Evolutionary conservation across 2,329 filamentous ascomycete species (phyloP).

Genomic region (Davidsoniella virescens): DNA sequence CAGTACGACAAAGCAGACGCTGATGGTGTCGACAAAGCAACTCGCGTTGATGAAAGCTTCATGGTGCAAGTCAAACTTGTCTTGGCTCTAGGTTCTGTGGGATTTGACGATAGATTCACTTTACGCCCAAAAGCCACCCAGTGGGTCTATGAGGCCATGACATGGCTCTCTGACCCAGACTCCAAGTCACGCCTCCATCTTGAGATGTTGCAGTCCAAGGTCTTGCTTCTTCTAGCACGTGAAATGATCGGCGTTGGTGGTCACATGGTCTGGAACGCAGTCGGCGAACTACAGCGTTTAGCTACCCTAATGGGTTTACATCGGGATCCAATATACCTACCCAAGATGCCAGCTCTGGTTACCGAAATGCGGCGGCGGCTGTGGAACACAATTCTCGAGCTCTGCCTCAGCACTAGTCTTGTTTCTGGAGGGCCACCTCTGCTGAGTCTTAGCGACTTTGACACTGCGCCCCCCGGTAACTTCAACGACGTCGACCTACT

Average conservation of each 20-base stretch:
- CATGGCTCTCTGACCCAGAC: conserved; percentile 35
- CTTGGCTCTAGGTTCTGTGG: conserved; percentile 37
- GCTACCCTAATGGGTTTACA: conserved; percentile 36
- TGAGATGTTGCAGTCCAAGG: conserved; percentile 31
- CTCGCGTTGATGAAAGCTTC: conserved; percentile 21
- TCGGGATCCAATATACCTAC: conserved; percentile 27
- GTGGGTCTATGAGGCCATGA: conserved; percentile 42
- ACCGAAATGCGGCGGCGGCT: conserved; percentile 33
- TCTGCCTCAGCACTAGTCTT: conserved; percentile 29
- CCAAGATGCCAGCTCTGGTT: conserved; percentile 19
- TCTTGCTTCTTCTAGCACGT: conserved; percentile 28
- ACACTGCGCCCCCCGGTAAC: conserved; percentile 32
- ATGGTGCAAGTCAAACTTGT: conserved; percentile 41
- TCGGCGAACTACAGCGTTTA: conserved; percentile 27
- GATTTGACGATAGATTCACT: conserved; percentile 33
- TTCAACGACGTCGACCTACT: conserved; percentile 32
- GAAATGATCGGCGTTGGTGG: conserved; percentile 24
- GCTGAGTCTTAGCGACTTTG: conserved; percentile 28
- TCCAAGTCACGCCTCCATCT: conserved; percentile 36
- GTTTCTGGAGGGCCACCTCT: conserved; percentile 30
- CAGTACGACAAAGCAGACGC: too few relatives aligned
- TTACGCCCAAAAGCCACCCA: conserved; percentile 31
- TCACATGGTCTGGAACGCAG: conserved; percentile 32
- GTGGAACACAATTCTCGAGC: conserved; percentile 36
- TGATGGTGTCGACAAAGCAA: too few relatives aligned